These are phyloP conservation scores for Xylaria flabelliformis DNA, from an alignment of 495 filamentous ascomycete species.

Conservation along the genomic window DNA sequence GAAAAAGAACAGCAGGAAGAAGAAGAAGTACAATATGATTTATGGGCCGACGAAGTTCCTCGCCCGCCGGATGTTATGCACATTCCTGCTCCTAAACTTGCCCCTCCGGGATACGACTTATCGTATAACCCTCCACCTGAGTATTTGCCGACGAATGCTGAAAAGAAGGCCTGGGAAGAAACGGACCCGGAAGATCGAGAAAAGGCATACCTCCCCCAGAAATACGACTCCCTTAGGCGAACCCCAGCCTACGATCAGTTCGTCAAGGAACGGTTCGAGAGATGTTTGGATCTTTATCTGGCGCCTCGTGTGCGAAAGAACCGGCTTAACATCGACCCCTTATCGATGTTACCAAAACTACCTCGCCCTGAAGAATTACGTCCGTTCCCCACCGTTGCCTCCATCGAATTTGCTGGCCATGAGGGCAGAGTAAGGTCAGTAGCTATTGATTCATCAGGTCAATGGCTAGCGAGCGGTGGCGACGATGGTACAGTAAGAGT, in stretches of 20 bases:
- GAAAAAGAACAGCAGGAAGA: constrained; percentile 72
- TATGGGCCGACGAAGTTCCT: constrained; percentile 91
- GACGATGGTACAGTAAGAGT: constrained; percentile 92
- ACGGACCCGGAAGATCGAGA: constrained; percentile 89
- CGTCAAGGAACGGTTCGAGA: constrained; percentile 94
- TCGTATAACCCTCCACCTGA: constrained; percentile 97
- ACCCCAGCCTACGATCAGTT: constrained; percentile 92
- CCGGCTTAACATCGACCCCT: constrained; percentile 95
- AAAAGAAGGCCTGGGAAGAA: constrained; percentile 88
- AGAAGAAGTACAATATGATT: constrained; percentile 76
- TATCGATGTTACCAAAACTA: constrained; percentile 89
- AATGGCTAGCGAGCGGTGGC: constrained; percentile 86
- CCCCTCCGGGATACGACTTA: constrained; percentile 91
- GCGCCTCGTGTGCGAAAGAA: constrained; percentile 90
- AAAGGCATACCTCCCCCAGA: constrained; percentile 83
- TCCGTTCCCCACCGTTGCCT: constrained; percentile 89
- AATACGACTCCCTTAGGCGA: constrained; percentile 81
- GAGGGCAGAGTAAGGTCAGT: constrained; percentile 86
- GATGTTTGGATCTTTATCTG: constrained; percentile 93
- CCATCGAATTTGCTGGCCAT: constrained; percentile 85
- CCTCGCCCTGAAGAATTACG: constrained; percentile 92
- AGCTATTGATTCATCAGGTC: constrained; percentile 75
- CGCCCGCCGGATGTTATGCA: constrained; percentile 90
- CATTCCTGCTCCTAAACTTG: constrained; percentile 92
- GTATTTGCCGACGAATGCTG: constrained; percentile 84